These are phyloP conservation scores for Melocanna baccifera DNA, from an alignment of 176 grass and related monocot genomes.

Conservation along the genomic window DNA sequence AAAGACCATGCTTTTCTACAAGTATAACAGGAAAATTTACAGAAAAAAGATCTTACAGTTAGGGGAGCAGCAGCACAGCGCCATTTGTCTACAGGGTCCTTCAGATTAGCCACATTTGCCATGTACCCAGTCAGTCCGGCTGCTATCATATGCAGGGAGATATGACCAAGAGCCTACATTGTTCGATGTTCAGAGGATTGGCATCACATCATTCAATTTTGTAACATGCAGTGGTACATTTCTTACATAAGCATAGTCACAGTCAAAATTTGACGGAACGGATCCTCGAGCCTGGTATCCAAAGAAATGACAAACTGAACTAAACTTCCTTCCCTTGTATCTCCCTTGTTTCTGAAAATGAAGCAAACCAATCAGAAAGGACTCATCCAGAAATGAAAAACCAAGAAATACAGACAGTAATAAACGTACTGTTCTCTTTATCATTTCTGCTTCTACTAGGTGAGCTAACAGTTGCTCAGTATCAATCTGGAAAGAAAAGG, in stretches of 20 bases:
- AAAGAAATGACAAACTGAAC: conserved; percentile 71
- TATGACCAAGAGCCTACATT: conserved; percentile 53
- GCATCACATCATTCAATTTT: neutral
- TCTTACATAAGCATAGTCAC: conserved; percentile 68
- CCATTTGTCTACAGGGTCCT: conserved; percentile 58
- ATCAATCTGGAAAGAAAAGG: conserved; percentile 51
- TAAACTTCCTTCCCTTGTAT: conserved; percentile 76
- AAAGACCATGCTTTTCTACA: neutral
- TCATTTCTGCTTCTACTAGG: conserved; percentile 68
- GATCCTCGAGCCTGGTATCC: conserved; percentile 76
- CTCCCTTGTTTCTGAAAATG: conserved; percentile 52
- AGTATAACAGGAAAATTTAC: neutral
- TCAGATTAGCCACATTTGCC: conserved; percentile 72
- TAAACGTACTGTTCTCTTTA: conserved; percentile 53
- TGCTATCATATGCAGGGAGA: conserved; percentile 54
- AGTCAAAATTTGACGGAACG: conserved; percentile 66
- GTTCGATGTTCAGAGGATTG: neutral
- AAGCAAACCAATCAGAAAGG: conserved; percentile 12
- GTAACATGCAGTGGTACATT: neutral
- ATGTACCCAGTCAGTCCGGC: conserved; percentile 65
- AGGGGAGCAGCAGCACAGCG: conserved; percentile 60
- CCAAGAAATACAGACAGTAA: neutral
- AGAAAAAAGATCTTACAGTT: conserved; percentile 42
- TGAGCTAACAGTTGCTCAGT: conserved; percentile 71
- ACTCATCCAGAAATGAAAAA: neutral